Evolutionary conservation across 352 stramenopile genomes (phyloP).

Genomic region (Globisporangium uncinulatum): DNA sequence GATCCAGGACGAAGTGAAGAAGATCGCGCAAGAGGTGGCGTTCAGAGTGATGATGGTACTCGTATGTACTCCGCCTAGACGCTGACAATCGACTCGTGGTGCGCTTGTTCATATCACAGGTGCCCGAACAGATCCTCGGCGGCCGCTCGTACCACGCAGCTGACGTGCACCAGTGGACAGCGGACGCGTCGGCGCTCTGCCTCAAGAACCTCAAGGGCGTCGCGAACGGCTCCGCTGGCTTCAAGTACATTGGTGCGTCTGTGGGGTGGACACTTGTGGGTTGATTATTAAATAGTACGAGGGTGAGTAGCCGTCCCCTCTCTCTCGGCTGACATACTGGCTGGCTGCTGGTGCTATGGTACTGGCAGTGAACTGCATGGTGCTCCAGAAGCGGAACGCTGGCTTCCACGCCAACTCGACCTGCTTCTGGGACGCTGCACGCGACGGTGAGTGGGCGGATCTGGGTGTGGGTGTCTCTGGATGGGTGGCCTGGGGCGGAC

Average conservation of each 20-base stretch:
- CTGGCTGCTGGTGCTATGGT: neutral
- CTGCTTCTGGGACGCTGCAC: conserved; percentile 84
- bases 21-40: conserved; percentile 61
- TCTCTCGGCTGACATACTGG: neutral
- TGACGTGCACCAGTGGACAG: conserved; percentile 78
- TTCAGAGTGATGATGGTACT: neutral
- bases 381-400: conserved; percentile 87
- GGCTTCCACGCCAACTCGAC: conserved; percentile 84
- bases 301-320: neutral
- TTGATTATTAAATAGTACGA: conserved; percentile 9
- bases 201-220: conserved; percentile 83
- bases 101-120: conserved; percentile 22
- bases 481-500: no score
- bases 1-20: conserved; percentile 87
- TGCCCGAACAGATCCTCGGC: conserved; percentile 61
- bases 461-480: no score
- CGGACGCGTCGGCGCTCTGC: conserved; percentile 70
- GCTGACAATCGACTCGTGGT: no score
- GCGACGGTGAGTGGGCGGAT: conserved; percentile 60
- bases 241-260: conserved; percentile 82
- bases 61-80: neutral
- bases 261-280: neutral
- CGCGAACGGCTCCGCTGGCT: conserved; percentile 76
- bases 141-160: conserved; percentile 71
- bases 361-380: conserved; percentile 71